Evolutionary conservation across 2,329 filamentous ascomycete species (phyloP).

Genomic region (Aspergillus tamarii): DNA sequence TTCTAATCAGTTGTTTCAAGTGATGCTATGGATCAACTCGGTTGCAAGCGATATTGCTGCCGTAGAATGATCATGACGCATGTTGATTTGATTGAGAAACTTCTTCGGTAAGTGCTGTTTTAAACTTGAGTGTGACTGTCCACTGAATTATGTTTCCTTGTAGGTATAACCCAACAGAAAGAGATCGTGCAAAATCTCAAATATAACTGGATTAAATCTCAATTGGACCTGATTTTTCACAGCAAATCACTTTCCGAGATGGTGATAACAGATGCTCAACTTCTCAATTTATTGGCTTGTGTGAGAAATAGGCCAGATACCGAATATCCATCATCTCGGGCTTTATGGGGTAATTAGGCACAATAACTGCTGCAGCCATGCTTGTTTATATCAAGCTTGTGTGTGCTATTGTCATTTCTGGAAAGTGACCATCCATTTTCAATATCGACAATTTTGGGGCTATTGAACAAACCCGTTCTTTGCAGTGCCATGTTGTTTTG

Average conservation of each 20-base stretch:
- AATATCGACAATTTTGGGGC: neutral
- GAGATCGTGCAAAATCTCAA: constrained; percentile 28
- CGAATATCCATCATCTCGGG: neutral
- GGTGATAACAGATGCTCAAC: neutral
- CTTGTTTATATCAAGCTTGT: neutral
- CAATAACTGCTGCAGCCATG: too few relatives aligned
- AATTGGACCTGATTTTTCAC: neutral
- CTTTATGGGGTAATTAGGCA: neutral
- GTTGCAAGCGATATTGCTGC: constrained; percentile 95
- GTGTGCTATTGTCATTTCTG: neutral
- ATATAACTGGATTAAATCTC: constrained; percentile 10
- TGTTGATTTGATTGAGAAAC: constrained; percentile 97
- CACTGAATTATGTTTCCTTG: constrained; percentile 5
- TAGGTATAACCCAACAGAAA: constrained; percentile 38
- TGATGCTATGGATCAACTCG: constrained; percentile 93
- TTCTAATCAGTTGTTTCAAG: constrained; percentile 51
- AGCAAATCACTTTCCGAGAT: neutral
- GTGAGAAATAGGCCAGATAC: neutral
- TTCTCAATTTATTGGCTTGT: neutral
- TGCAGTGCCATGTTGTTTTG: neutral
- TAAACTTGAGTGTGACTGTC: neutral
- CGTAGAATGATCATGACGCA: constrained; percentile 99
- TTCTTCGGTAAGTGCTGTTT: constrained; percentile 72
- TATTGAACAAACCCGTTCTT: neutral
- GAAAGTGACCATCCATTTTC: neutral